Conservation (phyloP, 1,139 yeast species). For the Taphrina communis region DNA sequence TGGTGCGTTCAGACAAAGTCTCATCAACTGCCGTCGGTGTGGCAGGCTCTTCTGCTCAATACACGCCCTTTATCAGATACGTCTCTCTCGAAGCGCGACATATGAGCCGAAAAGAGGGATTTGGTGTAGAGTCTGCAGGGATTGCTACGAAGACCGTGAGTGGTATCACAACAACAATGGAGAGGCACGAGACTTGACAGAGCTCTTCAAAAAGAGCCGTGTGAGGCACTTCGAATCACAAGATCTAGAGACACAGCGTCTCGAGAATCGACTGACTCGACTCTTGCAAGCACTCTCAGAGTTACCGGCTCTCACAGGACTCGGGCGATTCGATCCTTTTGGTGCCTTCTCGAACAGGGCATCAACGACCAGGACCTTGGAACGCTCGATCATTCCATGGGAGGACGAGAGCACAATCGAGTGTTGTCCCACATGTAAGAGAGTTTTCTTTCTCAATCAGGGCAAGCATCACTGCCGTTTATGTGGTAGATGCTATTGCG, state of each 20-base stretch:
- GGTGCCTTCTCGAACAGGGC: slow-evolving; percentile 10
- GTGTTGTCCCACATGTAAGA: slow-evolving; percentile 69
- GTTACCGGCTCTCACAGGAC: slow-evolving; percentile 1
- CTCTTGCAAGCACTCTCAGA: slow-evolving; percentile 51
- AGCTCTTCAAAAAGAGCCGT: slow-evolving; percentile 52
- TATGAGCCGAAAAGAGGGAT: slow-evolving; percentile 60
- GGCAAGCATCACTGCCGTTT: slow-evolving; percentile 88
- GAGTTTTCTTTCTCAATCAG: slow-evolving; percentile 62
- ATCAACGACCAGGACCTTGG: slow-evolving; percentile 52
- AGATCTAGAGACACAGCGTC: slow-evolving; percentile 51
- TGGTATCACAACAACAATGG: slow-evolving; percentile 60
- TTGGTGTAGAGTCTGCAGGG: slow-evolving; percentile 73
- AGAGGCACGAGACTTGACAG: slow-evolving; percentile 57
- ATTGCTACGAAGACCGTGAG: slow-evolving; percentile 64
- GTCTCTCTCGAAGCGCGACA: slow-evolving; percentile 57
- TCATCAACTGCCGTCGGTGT: slow-evolving; percentile 58
- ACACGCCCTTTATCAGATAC: slow-evolving; percentile 64
- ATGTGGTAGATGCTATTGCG: slow-evolving; percentile 85
- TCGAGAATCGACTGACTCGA: slow-evolving; percentile 69
- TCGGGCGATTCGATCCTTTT: slow-evolving; percentile 12
- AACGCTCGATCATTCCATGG: slow-evolving; percentile 71
- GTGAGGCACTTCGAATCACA: slow-evolving; percentile 44
- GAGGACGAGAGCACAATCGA: slow-evolving; percentile 60
- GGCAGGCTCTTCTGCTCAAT: slow-evolving; percentile 71
- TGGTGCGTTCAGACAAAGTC: slow-evolving; percentile 1